Base-by-base conservation (phyloP, 345 rosid species). In the Mangifera indica region DNA sequence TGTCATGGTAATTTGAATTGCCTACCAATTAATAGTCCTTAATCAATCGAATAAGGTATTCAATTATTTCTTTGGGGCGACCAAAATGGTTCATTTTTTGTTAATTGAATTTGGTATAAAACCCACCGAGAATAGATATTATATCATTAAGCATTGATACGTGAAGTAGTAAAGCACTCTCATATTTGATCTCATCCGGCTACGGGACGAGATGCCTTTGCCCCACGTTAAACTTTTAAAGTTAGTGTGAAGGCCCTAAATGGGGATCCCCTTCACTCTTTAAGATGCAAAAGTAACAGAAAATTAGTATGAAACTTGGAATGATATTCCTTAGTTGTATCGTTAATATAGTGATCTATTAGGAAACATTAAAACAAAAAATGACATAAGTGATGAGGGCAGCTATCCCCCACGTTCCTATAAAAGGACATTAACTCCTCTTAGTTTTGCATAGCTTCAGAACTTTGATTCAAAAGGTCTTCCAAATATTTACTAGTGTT, bases 381-480 rank as follows among this genome's bases (percentile, higher is more conserved):
- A 18, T 29, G 70, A 32, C 70, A 67, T 51, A 32, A 3, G 25
- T 32, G 60, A 53, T 67, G 60, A 37, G 49, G 58, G 20, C 5
- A 22, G 42, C 10, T 25, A 26, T 20, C 46, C 34, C 18, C n/a
- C 26, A 51, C 15, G 20, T 65, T 66, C 20, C 60, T 67, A 67
- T 67, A 67, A 53, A 67, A 67, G 21, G 34, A 32, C 14, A 53
- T 11, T 17, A 13, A 18, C 13, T 34, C 32, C 51, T 34, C 49
- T 13, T 22, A 6, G 60, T 54, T 37, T 20, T 13, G 10, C 71
- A 37, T 60, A 37, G 24, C 71, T 26, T 32, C 49, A 48, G 21
- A 37, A 67, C 49, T 40, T n/a, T 34, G 45, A 64, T 21, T 18
- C 26, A 64, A 73, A 1, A 73, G 65, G 76, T 48, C 64, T 56